Conservation (phyloP, 768 basidiomycete genomes). For the Obba rivulosa region DNA sequence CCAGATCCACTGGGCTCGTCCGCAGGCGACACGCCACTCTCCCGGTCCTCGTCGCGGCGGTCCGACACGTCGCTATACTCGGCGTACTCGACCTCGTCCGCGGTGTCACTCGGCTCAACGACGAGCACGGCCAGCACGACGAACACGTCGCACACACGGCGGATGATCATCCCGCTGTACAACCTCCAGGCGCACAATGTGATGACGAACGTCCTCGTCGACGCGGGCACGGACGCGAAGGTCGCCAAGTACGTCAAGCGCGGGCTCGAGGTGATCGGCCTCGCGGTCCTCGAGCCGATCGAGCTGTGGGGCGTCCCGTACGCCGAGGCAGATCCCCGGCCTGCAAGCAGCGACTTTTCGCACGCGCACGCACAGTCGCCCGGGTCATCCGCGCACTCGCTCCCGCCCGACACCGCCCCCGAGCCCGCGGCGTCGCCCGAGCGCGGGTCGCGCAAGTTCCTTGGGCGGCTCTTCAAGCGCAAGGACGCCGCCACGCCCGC, state of each 20-base stretch:
- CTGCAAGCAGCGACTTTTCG: constrained; percentile 11
- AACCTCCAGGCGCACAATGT: constrained; percentile 87
- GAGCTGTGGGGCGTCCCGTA: constrained; percentile 53
- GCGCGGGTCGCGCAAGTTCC: constrained; percentile 51
- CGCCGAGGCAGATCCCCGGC: constrained; percentile 24
- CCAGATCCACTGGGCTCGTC: constrained; percentile 18
- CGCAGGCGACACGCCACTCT: constrained; percentile 20
- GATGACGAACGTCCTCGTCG: constrained; percentile 78
- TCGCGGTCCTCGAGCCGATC: constrained; percentile 75
- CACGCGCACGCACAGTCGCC: constrained; percentile 21
- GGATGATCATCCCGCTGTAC: constrained; percentile 80
- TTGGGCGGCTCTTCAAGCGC: constrained; percentile 68
- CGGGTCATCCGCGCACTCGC: constrained; percentile 28
- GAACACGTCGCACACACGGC: constrained; percentile 44
- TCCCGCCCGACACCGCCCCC: constrained; percentile 19
- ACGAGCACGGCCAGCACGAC: constrained; percentile 31
- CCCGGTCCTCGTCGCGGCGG: constrained; percentile 41
- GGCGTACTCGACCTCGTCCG: constrained; percentile 32
- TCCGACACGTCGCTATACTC: constrained; percentile 48
- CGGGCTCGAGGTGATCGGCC: constrained; percentile 58
- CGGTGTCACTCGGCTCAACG: constrained; percentile 20
- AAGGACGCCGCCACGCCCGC: neutral
- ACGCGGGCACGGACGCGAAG: constrained; percentile 85
- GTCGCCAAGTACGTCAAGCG: constrained; percentile 62
- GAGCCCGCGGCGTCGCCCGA: constrained; percentile 18